Evolutionary conservation across 2,329 filamentous ascomycete species (phyloP).

Genomic region (Fusarium veterinarium): DNA sequence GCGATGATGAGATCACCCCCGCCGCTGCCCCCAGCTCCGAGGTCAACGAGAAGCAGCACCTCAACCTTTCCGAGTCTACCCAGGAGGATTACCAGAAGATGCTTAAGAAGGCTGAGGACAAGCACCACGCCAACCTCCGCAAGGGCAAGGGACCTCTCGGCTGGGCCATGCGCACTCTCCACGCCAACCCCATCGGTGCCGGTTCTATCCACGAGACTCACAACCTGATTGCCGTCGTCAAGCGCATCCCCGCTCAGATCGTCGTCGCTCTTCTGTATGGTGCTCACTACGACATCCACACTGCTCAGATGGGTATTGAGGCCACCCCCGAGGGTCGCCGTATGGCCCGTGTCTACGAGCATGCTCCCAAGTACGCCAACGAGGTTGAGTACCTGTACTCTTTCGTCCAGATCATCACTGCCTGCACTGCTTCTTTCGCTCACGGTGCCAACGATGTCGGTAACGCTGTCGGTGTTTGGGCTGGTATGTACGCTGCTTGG

Average conservation of each 20-base stretch:
- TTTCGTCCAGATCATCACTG: constrained; percentile 74
- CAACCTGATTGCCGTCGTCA: constrained; percentile 73
- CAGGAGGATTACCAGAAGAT: constrained; percentile 73
- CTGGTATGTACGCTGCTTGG: constrained; percentile 77
- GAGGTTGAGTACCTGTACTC: constrained; percentile 78
- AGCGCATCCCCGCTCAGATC: constrained; percentile 76
- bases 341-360: constrained; percentile 68
- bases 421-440: constrained; percentile 78
- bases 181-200: constrained; percentile 76
- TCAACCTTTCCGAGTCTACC: constrained; percentile 51
- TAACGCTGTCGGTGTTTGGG: constrained; percentile 77
- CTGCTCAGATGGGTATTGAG: constrained; percentile 75
- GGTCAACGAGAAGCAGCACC: constrained; percentile 55
- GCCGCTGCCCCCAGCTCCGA: constrained; percentile 29
- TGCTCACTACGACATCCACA: constrained; percentile 84
- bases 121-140: constrained; percentile 72
- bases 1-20: constrained; percentile 50
- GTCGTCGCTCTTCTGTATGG: constrained; percentile 76
- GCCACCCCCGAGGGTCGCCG: constrained; percentile 79
- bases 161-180: constrained; percentile 84
- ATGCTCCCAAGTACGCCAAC: constrained; percentile 75
- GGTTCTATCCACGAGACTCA: constrained; percentile 79
- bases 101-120: constrained; percentile 65
- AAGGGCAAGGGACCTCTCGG: constrained; percentile 75
- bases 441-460: constrained; percentile 84